Percentiles rank a stretch among this genome's conserved stretches.
phyloP scores from a whole-genome alignment of 78 protist genomes.

The Monosiga brevicollis region DNA sequence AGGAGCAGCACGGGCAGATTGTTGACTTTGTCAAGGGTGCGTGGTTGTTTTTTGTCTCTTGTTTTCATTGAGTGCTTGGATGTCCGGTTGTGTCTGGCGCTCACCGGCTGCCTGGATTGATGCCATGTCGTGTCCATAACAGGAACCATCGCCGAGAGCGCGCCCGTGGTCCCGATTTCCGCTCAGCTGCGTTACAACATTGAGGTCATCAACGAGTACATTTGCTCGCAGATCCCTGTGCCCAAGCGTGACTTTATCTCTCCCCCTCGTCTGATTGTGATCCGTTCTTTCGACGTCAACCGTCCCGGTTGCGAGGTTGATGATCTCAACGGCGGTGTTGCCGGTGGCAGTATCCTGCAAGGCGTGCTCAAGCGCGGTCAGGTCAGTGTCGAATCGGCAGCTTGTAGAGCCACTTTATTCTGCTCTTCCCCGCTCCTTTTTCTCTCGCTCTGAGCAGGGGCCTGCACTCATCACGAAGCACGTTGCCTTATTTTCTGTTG shows the following conservation, averaged over 20 bases:
- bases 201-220: conserved; percentile 93
- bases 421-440: neutral
- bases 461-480: neutral
- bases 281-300: conserved; percentile 99
- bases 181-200: conserved; percentile 97
- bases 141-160: conserved; percentile 89
- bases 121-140: neutral
- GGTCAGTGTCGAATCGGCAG: neutral
- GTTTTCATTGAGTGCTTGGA: neutral
- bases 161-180: conserved; percentile 99
- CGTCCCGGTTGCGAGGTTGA: conserved; percentile 92
- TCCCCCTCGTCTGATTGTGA: conserved; percentile 89
- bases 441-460: neutral
- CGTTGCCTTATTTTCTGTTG: neutral
- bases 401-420: neutral
- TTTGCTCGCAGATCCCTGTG: conserved; percentile 84
- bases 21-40: conserved; percentile 76
- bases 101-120: neutral
- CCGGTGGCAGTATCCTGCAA: conserved; percentile 96
- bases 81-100: neutral
- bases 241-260: conserved; percentile 92
- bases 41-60: neutral
- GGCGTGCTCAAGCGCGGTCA: conserved; percentile 79
- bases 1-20: conserved; percentile 79
- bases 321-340: conserved; percentile 97